A percentile compares a stretch with the other conserved stretches of the same genome.
phyloP scores from a whole-genome alignment of 108 stramenopile species.

The Fragilaria crotonensis region DNA sequence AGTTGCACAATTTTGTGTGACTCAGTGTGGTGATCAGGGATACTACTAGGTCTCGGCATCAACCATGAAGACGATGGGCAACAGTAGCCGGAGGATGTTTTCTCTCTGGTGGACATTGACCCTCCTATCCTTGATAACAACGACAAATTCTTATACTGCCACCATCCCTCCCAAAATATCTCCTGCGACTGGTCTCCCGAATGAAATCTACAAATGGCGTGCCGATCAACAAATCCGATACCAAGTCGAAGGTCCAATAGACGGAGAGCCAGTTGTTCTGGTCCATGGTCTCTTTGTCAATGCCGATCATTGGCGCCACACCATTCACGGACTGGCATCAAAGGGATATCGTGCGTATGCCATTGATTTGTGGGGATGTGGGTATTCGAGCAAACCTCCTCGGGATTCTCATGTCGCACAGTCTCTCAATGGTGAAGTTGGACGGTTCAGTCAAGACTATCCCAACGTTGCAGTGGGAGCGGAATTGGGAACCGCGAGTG shows the following conservation, averaged over 20 bases:
- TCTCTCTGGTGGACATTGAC: no score
- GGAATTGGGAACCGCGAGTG: constrained; percentile 52
- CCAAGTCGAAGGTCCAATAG: constrained; percentile 56
- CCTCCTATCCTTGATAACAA: no score
- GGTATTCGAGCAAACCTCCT: constrained; percentile 82
- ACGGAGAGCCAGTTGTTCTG: constrained; percentile 45
- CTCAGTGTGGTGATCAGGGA: no score
- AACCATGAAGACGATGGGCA: no score
- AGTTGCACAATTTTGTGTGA: no score
- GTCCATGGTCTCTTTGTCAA: constrained; percentile 83
- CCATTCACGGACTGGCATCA: constrained; percentile 41
- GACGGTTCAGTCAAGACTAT: constrained; percentile 34
- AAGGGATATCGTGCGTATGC: constrained; percentile 70
- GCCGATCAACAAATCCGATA: constrained; percentile 56
- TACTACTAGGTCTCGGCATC: no score
- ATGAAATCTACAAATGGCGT: constrained; percentile 66
- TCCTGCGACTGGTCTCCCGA: constrained; percentile 60
- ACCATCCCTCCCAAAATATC: constrained; percentile 51
- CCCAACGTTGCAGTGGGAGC: constrained; percentile 28
- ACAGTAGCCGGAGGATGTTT: no score
- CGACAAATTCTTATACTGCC: no score
- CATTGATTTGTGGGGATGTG: constrained; percentile 85
- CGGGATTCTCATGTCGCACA: constrained; percentile 33
- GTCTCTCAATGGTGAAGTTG: constrained; percentile 54
- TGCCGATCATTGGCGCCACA: constrained; percentile 79